Evolutionary conservation across 495 filamentous ascomycete genomes (phyloP).

Genomic region (Chaetomidium leptoderma): DNA sequence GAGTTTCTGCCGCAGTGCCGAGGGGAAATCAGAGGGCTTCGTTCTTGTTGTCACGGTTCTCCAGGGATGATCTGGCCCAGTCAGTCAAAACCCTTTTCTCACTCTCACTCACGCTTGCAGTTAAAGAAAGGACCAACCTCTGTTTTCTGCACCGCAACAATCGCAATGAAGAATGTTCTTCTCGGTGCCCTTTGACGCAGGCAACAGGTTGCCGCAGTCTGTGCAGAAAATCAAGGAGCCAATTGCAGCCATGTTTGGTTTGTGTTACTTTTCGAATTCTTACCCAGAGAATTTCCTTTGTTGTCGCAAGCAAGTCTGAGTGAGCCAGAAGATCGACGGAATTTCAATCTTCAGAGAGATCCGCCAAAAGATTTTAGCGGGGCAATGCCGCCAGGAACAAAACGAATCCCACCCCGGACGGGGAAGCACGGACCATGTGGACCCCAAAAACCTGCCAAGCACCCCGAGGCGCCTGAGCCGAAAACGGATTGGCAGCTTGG

Average conservation of each 20-base stretch:
- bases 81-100: background rate
- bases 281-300: background rate
- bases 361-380: slow-evolving; percentile 8
- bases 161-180: slow-evolving; percentile 75
- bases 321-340: background rate
- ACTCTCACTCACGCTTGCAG: background rate
- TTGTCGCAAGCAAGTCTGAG: no score
- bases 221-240: slow-evolving; percentile 91
- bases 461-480: slow-evolving; percentile 2
- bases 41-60: slow-evolving; percentile 76
- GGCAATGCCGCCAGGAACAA: slow-evolving; percentile 2
- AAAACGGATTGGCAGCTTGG: slow-evolving; percentile 11
- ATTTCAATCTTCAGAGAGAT: background rate
- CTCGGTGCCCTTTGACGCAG: slow-evolving; percentile 66
- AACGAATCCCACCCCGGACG: background rate
- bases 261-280: background rate
- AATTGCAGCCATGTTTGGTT: slow-evolving; percentile 66
- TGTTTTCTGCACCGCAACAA: slow-evolving; percentile 78
- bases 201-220: slow-evolving; percentile 87
- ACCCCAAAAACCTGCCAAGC: background rate
- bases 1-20: slow-evolving; percentile 72
- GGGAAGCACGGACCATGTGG: slow-evolving; percentile 2
- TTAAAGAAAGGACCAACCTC: slow-evolving; percentile 52
- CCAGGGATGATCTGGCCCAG: slow-evolving; percentile 65
- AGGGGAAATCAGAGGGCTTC: slow-evolving; percentile 83